Evolutionary conservation across 2,329 filamentous ascomycete genomes (phyloP).

Genomic region (Venturia effusa): DNA sequence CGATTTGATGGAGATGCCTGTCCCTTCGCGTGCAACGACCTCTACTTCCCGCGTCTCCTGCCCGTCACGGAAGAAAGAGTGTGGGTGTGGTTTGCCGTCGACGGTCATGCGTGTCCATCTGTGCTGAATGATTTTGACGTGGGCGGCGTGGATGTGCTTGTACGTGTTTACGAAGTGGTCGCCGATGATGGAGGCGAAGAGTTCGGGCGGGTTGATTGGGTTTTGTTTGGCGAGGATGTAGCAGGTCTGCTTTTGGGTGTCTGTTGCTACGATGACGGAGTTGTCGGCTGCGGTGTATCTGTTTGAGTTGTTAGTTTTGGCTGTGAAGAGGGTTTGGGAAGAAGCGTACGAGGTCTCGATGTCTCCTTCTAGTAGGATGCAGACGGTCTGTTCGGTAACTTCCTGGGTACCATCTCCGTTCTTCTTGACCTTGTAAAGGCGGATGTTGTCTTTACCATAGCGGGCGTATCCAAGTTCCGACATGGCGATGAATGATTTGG

Average conservation of each 20-base stretch:
- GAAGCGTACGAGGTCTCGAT: constrained; percentile 65
- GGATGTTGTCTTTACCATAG: constrained; percentile 96
- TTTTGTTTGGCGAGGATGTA: constrained; percentile 93
- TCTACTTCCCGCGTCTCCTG: constrained; percentile 78
- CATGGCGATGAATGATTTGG: constrained; percentile 22
- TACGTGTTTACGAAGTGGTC: constrained; percentile 85
- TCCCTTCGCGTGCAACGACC: constrained; percentile 48
- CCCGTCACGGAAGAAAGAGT: constrained; percentile 88
- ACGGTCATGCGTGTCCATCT: constrained; percentile 84
- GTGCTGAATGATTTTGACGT: constrained; percentile 73
- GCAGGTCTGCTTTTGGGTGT: constrained; percentile 88
- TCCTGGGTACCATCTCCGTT: constrained; percentile 71
- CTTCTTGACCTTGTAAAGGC: constrained; percentile 86
- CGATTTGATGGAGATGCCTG: constrained; percentile 63
- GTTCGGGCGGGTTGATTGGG: constrained; percentile 84
- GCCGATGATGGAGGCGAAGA: constrained; percentile 76
- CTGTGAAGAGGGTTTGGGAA: neutral
- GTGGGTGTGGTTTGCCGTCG: constrained; percentile 82
- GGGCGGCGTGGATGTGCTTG: constrained; percentile 73
- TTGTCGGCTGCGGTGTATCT: constrained; percentile 94
- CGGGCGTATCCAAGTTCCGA: constrained; percentile 47
- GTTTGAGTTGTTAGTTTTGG: constrained; percentile 10
- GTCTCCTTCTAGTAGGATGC: constrained; percentile 82
- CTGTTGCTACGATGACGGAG: constrained; percentile 87
- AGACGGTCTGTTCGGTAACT: constrained; percentile 90